Evolutionary conservation across 2,329 filamentous ascomycete genomes (phyloP).

Genomic region (Coniochaeta sp.): DNA sequence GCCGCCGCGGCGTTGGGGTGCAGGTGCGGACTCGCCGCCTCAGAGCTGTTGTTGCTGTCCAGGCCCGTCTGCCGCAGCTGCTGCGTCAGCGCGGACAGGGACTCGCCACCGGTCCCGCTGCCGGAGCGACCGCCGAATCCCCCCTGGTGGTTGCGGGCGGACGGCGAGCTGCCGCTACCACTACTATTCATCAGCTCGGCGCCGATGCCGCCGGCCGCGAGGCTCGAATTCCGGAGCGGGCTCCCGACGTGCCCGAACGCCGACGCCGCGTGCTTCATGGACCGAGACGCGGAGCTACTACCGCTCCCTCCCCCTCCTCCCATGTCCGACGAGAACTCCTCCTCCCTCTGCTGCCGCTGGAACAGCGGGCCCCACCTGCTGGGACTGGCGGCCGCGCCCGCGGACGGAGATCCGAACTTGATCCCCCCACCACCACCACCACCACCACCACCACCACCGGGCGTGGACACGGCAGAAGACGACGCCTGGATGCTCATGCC

Average conservation of each 20-base stretch:
- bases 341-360: constrained; percentile 52
- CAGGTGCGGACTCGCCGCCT: constrained; percentile 40
- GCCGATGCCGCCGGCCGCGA: constrained; percentile 47
- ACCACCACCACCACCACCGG: too few relatives aligned
- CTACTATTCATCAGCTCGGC: constrained; percentile 16
- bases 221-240: constrained; percentile 55
- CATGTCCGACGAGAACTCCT: constrained; percentile 49
- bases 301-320: too few relatives aligned
- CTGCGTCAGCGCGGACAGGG: constrained; percentile 52
- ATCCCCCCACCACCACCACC: too few relatives aligned
- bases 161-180: constrained; percentile 18
- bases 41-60: too few relatives aligned
- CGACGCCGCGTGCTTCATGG: constrained; percentile 39
- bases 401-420: constrained; percentile 55
- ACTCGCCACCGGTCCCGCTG: constrained; percentile 33
- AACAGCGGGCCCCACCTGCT: constrained; percentile 56
- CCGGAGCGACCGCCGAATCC: constrained; percentile 34
- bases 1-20: constrained; percentile 40
- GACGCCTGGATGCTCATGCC: constrained; percentile 16
- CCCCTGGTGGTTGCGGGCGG: constrained; percentile 26
- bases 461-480: background rate
- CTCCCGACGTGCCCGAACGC: constrained; percentile 61
- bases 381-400: constrained; percentile 49
- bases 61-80: constrained; percentile 55
- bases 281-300: constrained; percentile 10